Evolutionary conservation across 1,284 basidiomycete species (phyloP), one percentile per base, ranked within the genome.

Genomic region (Cryptococcus sp.): DNA sequence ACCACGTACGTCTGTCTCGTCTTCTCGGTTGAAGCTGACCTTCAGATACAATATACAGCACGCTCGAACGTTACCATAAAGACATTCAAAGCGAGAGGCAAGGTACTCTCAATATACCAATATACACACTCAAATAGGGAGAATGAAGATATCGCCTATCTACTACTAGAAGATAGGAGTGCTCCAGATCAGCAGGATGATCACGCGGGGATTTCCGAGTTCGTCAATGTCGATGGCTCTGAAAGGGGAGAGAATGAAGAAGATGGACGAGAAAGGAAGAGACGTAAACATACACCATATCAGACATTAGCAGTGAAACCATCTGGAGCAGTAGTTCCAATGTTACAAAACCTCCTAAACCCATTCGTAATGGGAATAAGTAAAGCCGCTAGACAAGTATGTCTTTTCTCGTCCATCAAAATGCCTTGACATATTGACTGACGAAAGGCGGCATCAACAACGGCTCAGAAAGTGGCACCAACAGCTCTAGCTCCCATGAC

Each of bases 331-430:
- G 64, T 68, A 19, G 49, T 64, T 31, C 67, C 68, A 2, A 55
- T 70, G 31, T 52, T 73, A n/a, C 67, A 70, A 25, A 64, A 66
- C 32, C 57, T 73, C 14, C 54, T 70, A 9, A 68, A 59, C 42
- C 66, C 66, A 4, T 69, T 73, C 44, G 70, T 70, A 1, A 56
- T 73, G 37, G 71, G 71, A 25, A 52, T 70, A 44, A 64, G 61
- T 16, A 73, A 73, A 56, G 48, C 59, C 5, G 68, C 69, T 16
- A 58, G 67, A 43, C 64, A 67, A 2, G 67, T 66, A 41, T 50
- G 65, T 61, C 4, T 25, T 21, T 9, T 25, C 25, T 18, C 41
- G 4, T 28, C 34, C 19, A 23, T 31, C 5, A 22, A 10, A 43
- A 21, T 22, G 9, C 5, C 5, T 19, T 43, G 19, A 43, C 48